phyloP scores from a whole-genome alignment of 164 flowering plant species.

The Annona squamosa region DNA sequence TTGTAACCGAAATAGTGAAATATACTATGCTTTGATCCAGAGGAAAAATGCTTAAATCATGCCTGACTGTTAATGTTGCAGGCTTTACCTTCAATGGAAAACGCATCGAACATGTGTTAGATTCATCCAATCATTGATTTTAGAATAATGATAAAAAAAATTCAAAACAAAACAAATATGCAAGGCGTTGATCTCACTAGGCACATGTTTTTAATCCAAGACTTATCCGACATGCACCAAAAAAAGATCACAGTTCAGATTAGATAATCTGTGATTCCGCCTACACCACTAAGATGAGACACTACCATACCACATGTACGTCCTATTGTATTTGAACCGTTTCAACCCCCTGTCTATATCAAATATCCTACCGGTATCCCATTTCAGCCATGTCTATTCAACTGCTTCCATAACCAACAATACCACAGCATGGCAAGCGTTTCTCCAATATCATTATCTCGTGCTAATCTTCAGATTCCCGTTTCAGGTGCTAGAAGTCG shows the following conservation, averaged over 20 bases:
- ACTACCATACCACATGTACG: neutral
- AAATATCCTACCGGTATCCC: neutral
- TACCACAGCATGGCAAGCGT: slow-evolving; percentile 32
- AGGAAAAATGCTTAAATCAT: too few relatives aligned
- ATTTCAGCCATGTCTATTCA: slow-evolving; percentile 4
- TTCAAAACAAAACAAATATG: too few relatives aligned
- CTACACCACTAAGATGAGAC: neutral
- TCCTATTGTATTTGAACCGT: neutral
- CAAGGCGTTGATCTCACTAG: neutral
- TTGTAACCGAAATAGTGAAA: too few relatives aligned
- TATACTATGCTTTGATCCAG: too few relatives aligned
- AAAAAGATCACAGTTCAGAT: neutral
- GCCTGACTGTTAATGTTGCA: too few relatives aligned
- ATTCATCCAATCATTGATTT: neutral
- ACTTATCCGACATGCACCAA: neutral
- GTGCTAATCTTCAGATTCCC: slow-evolving; percentile 18
- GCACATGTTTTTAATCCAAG: neutral
- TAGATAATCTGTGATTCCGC: neutral
- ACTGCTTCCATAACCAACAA: neutral
- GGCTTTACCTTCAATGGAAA: too few relatives aligned
- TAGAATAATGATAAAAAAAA: neutral
- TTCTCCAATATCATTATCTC: slow-evolving; percentile 31
- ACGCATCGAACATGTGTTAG: too few relatives aligned
- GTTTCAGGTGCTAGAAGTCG: slow-evolving; percentile 17
- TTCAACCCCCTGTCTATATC: neutral